Percentiles rank a stretch among this genome's conserved stretches.
phyloP scores from a whole-genome alignment of 345 rosid species.

The Carallia pectinifolia region DNA sequence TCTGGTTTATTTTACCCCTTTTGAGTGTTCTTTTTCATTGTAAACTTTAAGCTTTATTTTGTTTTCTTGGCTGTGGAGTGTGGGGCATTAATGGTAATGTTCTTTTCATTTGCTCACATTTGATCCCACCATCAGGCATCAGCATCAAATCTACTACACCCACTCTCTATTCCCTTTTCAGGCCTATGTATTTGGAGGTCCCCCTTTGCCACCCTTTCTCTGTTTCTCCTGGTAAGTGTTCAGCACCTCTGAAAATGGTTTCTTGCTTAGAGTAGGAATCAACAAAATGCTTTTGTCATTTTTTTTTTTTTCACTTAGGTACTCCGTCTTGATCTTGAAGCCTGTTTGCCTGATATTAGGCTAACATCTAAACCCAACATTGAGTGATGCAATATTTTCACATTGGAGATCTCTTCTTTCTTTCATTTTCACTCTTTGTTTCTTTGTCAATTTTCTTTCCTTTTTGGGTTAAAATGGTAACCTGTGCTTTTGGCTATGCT shows the following conservation, averaged over 20 bases:
- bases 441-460: neutral
- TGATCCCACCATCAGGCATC: constrained; percentile 17
- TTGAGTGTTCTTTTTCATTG: constrained; percentile 9
- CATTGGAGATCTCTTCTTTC: neutral
- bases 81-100: constrained; percentile 16
- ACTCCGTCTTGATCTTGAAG: constrained; percentile 14
- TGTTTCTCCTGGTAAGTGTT: constrained; percentile 30
- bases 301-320: neutral
- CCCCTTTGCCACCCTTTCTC: constrained; percentile 18
- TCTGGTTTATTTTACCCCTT: constrained; percentile 9
- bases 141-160: constrained; percentile 29
- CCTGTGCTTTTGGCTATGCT: neutral
- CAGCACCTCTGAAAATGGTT: constrained; percentile 15
- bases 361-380: neutral
- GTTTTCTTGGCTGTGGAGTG: constrained; percentile 27
- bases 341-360: neutral
- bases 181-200: constrained; percentile 26
- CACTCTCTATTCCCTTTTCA: constrained; percentile 8
- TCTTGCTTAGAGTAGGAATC: constrained; percentile 6
- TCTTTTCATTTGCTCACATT: constrained; percentile 16
- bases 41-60: constrained; percentile 17
- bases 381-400: constrained; percentile 11
- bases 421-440: neutral
- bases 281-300: constrained; percentile 1
- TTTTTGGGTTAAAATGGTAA: neutral